Evolutionary conservation across 352 stramenopile genomes (phyloP), one percentile per base, ranked within the genome.

Genomic region (Phytopythium oedochilum): DNA sequence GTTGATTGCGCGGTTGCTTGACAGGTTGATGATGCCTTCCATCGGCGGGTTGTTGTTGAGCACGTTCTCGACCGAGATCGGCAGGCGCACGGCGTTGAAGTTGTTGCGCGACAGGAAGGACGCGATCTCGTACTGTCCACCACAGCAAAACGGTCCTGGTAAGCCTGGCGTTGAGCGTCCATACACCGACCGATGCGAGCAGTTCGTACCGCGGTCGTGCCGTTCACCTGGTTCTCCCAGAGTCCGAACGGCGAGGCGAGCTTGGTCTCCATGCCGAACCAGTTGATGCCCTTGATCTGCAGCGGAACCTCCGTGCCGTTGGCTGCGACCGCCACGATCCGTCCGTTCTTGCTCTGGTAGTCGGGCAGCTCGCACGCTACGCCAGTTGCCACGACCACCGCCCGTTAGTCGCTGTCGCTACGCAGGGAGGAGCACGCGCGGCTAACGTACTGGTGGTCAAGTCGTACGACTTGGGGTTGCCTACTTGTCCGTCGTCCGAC

Each of bases 61-160:
- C 5, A 93, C 59, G 55, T 87, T 87, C 43, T 91, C 74, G 9
- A 91, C 54, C 11, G 70, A 89, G 17, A 93, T 34, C 2, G 83
- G 80, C 2, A 93, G 42, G 3, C 83, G 71, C 22, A 93, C 79
- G 20, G 75, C 78, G 32, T 93, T 93, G 38, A 93, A 93, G n/a
- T 91, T 90, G 71, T 93, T 83, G 53, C 77, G 64, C n/a, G 72
- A 61, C 40, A 92, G 55, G 63, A 93, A 93, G 17, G 77, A 67
- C 5, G 81, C 83, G 34, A 93, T 78, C 35, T 90, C 77, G 60
- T 88, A 90, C 32, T 52, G 28, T 20, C 22, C 23, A 28, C 39
- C 18, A 17, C 10, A 28, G 20, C 25, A 49, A 23, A n/a, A n/a
- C n/a, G n/a, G n/a, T n/a, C n/a, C n/a, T n/a, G n/a, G n/a, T n/a